These are phyloP conservation scores for Graphilbum ipis-grandicollis DNA, from an alignment of 2,329 filamentous ascomycete species.

Conservation along the genomic window DNA sequence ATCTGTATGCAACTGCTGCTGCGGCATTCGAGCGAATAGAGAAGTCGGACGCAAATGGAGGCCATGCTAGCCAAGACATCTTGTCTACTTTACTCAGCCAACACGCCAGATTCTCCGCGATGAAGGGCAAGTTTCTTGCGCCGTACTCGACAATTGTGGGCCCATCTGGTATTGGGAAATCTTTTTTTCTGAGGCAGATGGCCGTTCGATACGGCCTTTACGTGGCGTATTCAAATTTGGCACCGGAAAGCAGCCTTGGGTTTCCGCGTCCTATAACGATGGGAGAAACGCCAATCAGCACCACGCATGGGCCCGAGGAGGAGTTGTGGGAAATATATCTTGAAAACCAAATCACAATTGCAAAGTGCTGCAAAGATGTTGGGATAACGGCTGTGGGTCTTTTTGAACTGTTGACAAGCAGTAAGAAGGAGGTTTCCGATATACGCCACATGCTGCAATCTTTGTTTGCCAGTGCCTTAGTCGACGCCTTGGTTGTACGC, in stretches of 20 bases:
- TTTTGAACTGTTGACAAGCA: not conserved
- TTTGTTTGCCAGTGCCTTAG: not conserved
- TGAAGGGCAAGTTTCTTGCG: not conserved
- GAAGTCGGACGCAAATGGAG: not conserved
- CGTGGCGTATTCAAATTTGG: not conserved
- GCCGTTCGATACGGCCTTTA: conserved; percentile 1
- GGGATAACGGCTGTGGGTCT: not conserved
- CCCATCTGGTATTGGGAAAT: conserved; percentile 2
- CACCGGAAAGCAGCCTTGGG: not conserved
- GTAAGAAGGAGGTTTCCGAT: not conserved
- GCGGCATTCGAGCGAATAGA: not conserved
- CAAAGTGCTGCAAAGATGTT: not conserved
- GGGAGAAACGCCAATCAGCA: not conserved
- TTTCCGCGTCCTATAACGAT: not conserved
- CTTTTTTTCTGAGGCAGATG: conserved; percentile 1
- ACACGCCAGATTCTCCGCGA: not conserved
- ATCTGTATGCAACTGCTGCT: not conserved
- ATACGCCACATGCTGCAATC: not conserved
- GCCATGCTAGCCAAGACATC: not conserved
- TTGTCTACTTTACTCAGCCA: not conserved
- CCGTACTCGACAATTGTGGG: conserved; percentile 3
- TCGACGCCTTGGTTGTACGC: not conserved
- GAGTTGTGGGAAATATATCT: not conserved
- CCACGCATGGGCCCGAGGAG: not conserved
- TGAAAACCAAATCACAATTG: not conserved